These are phyloP conservation scores for Ascochyta pisi DNA, from an alignment of 2,329 filamentous ascomycete species.

Conservation along the genomic window DNA sequence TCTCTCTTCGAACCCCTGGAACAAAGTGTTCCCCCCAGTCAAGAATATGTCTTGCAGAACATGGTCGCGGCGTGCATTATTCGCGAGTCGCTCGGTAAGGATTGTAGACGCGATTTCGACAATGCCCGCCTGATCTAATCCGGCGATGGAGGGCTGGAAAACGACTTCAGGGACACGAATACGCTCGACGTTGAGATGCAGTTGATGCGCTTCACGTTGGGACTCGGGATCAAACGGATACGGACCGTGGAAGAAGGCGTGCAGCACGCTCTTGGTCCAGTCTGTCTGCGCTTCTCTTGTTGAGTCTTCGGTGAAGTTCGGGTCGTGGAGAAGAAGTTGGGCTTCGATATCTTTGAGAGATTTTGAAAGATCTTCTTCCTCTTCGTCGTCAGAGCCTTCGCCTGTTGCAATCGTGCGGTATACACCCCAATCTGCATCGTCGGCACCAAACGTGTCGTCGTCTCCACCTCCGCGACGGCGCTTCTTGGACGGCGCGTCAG, in stretches of 20 bases:
- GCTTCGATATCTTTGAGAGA: slow-evolving; percentile 79
- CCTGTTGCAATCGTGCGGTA: slow-evolving; percentile 92
- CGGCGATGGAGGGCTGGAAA: slow-evolving; percentile 90
- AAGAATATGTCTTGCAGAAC: slow-evolving; percentile 89
- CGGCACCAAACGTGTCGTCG: slow-evolving; percentile 94
- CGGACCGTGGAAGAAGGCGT: slow-evolving; percentile 88
- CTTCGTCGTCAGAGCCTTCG: slow-evolving; percentile 82
- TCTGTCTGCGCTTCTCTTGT: slow-evolving; percentile 91
- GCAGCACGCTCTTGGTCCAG: slow-evolving; percentile 90
- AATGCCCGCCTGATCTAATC: slow-evolving; percentile 90
- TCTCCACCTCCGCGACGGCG: slow-evolving; percentile 84
- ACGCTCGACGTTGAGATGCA: slow-evolving; percentile 95
- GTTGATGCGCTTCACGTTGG: slow-evolving; percentile 80
- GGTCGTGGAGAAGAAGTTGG: slow-evolving; percentile 85
- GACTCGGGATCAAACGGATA: slow-evolving; percentile 83
- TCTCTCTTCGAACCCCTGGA: slow-evolving; percentile 87
- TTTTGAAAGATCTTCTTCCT: slow-evolving; percentile 83
- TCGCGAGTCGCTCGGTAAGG: slow-evolving; percentile 77
- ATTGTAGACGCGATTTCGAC: slow-evolving; percentile 93
- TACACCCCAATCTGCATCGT: slow-evolving; percentile 97
- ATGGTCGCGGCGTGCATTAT: slow-evolving; percentile 64
- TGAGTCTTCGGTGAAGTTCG: slow-evolving; percentile 87
- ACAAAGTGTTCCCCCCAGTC: slow-evolving; percentile 90
- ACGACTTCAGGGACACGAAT: slow-evolving; percentile 93
- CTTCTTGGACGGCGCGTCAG: slow-evolving; percentile 83